Percentiles rank a stretch among this genome's conserved stretches.
phyloP scores from a whole-genome alignment of 306 rosid species.

The Trichosanthes truncata region DNA sequence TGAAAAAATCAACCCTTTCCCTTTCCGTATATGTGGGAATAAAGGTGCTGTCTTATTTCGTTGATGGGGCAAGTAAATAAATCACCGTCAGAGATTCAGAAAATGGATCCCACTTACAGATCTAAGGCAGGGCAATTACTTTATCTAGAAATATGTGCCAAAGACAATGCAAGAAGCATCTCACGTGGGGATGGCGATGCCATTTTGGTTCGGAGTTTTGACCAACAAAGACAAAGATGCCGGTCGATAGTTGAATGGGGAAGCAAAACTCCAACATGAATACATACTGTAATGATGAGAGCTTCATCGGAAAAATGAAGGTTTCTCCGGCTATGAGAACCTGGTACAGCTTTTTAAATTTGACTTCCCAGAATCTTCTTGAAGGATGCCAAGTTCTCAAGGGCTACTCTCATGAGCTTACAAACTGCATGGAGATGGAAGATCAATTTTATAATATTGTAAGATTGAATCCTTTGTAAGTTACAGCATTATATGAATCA shows the following conservation, averaged over 20 bases:
- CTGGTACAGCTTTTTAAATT: neutral
- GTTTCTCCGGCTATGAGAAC: neutral
- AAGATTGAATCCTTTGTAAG: neutral
- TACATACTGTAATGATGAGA: neutral
- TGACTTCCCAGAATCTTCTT: neutral
- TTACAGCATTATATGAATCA: neutral
- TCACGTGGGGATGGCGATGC: neutral
- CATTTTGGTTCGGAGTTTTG: neutral
- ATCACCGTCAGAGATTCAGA: neutral
- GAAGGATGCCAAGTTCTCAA: neutral
- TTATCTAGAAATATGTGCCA: neutral
- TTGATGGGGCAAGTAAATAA: neutral
- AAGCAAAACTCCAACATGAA: neutral
- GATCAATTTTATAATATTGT: neutral
- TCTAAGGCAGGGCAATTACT: neutral
- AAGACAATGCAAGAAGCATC: neutral
- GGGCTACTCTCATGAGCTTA: neutral
- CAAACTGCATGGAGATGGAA: neutral
- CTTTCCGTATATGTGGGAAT: neutral
- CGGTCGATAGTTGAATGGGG: too few relatives aligned
- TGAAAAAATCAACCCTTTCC: neutral
- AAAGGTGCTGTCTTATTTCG: neutral
- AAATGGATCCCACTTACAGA: slow-evolving; percentile 1
- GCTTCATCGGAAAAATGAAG: neutral
- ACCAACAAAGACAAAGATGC: neutral